These are phyloP conservation scores for Sporothrix brunneoviolacea DNA, from an alignment of 2,329 filamentous ascomycete genomes.

Conservation along the genomic window DNA sequence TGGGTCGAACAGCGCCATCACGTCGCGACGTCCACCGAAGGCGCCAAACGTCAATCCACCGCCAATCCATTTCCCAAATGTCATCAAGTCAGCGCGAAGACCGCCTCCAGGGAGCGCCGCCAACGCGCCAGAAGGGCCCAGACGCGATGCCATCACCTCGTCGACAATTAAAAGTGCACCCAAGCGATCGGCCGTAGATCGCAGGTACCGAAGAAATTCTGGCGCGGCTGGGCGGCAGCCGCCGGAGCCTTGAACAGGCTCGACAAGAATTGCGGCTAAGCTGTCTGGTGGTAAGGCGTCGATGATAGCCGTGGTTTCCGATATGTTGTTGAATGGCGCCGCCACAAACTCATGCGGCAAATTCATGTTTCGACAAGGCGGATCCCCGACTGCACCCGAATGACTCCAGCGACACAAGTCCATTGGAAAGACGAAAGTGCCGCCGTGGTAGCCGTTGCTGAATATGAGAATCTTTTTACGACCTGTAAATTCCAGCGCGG, in stretches of 20 bases:
- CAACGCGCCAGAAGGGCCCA: slow-evolving; percentile 43
- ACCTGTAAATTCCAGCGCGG: slow-evolving; percentile 38
- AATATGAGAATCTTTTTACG: slow-evolving; percentile 47
- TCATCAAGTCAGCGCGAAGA: slow-evolving; percentile 52
- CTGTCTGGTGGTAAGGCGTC: slow-evolving; percentile 30
- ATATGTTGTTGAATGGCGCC: slow-evolving; percentile 54
- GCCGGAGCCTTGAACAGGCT: slow-evolving; percentile 57
- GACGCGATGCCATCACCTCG: slow-evolving; percentile 62
- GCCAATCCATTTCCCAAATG: slow-evolving; percentile 52
- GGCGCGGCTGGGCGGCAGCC: slow-evolving; percentile 45
- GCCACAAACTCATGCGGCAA: slow-evolving; percentile 47
- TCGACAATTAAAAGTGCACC: slow-evolving; percentile 55
- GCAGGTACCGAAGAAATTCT: slow-evolving; percentile 41
- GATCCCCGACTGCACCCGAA: slow-evolving; percentile 18
- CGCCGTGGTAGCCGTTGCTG: slow-evolving; percentile 45
- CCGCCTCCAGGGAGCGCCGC: slow-evolving; percentile 43
- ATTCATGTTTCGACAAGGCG: slow-evolving; percentile 40
- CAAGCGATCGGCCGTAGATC: slow-evolving; percentile 8
- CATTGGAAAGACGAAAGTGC: slow-evolving; percentile 28
- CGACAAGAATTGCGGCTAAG: slow-evolving; percentile 58
- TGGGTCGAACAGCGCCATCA: slow-evolving; percentile 67
- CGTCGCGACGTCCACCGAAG: slow-evolving; percentile 50
- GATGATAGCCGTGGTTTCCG: slow-evolving; percentile 37
- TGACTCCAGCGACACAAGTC: slow-evolving; percentile 17
- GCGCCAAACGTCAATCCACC: slow-evolving; percentile 53